Conservation (phyloP, 768 basidiomycete species). For the Ramaria sp. region DNA sequence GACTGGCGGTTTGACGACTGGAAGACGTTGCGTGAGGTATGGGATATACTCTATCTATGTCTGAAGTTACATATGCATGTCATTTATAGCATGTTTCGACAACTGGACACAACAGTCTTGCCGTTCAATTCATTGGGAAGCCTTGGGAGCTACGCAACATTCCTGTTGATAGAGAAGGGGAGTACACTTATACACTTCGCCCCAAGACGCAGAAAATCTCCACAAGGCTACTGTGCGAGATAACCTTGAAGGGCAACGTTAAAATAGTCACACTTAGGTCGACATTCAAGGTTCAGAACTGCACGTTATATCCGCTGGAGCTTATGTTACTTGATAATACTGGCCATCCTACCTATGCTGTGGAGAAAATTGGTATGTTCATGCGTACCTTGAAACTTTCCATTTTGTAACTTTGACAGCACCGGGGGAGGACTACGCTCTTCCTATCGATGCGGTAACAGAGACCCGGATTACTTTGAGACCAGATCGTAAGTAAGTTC, state of each 20-base stretch:
- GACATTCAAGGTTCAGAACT: constrained; percentile 83
- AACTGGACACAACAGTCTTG: constrained; percentile 74
- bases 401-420: constrained; percentile 24
- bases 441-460: constrained; percentile 85
- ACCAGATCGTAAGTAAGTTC: constrained; percentile 68
- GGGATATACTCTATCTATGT: constrained; percentile 25
- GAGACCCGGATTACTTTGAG: constrained; percentile 75
- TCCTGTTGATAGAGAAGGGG: constrained; percentile 90
- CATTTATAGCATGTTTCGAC: constrained; percentile 43
- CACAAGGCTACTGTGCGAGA: constrained; percentile 78
- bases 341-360: constrained; percentile 68
- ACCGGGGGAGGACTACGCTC: constrained; percentile 77
- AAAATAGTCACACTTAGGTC: constrained; percentile 93
- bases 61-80: neutral
- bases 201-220: constrained; percentile 66
- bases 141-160: constrained; percentile 85
- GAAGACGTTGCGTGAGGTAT: constrained; percentile 85
- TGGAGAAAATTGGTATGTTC: constrained; percentile 68
- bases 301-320: constrained; percentile 86
- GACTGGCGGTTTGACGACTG: constrained; percentile 99
- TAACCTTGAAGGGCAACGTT: constrained; percentile 82
- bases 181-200: constrained; percentile 78
- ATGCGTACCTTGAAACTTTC: neutral
- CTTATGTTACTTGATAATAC: constrained; percentile 78
- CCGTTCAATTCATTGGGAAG: constrained; percentile 74